phyloP scores from a whole-genome alignment of 495 filamentous ascomycete genomes.

The Aspergillus avenaceus region DNA sequence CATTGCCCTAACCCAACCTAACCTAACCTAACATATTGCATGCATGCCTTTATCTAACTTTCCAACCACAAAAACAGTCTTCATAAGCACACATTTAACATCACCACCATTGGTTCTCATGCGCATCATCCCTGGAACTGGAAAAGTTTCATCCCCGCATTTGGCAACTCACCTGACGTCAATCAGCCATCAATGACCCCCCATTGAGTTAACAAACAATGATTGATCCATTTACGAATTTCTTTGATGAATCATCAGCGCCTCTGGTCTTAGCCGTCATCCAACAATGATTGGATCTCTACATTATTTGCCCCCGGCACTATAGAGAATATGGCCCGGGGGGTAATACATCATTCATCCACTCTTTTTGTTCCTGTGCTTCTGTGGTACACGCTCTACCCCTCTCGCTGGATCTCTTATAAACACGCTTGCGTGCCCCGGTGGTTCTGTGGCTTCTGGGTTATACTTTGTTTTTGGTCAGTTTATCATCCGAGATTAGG shows the following conservation, averaged over 20 bases:
- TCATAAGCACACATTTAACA: background rate
- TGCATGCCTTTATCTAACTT: no score
- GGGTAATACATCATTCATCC: slow-evolving; percentile 4
- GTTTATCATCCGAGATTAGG: no score
- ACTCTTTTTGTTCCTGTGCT: background rate
- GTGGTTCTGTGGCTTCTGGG: background rate
- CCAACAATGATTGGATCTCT: background rate
- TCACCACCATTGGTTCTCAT: background rate
- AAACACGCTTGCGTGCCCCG: background rate
- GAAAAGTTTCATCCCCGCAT: slow-evolving; percentile 6
- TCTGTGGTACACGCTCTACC: background rate
- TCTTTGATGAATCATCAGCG: slow-evolving; percentile 4
- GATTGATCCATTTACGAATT: background rate
- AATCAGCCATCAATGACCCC: background rate
- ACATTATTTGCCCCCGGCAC: background rate
- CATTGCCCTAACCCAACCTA: no score
- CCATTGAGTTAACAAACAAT: background rate
- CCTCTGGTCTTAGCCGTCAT: background rate
- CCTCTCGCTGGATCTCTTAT: background rate
- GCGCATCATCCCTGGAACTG: background rate
- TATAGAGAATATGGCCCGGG: background rate
- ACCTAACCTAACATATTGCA: no score
- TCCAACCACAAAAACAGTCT: no score
- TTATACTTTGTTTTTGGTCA: background rate
- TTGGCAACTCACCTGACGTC: slow-evolving; percentile 10